Evolutionary conservation across 768 basidiomycete genomes (phyloP).

Genomic region (Leccinum subgranulosum): DNA sequence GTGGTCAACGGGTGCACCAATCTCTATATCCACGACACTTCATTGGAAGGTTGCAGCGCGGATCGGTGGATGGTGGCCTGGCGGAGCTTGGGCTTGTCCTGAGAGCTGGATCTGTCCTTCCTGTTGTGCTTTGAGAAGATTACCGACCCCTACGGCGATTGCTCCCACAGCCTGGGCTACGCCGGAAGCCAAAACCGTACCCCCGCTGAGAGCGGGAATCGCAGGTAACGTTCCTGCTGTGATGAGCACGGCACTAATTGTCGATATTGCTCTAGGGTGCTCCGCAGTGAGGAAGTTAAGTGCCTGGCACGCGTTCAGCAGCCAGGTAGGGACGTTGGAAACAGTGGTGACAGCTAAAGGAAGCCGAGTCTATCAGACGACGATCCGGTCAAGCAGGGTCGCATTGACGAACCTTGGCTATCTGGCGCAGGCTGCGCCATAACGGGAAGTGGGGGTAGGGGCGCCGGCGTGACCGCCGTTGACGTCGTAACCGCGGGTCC

Average conservation of each 20-base stretch:
- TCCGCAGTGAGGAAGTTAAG: conserved; percentile 72
- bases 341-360: conserved; percentile 39
- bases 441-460: conserved; percentile 19
- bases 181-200: conserved; percentile 67
- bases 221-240: conserved; percentile 74
- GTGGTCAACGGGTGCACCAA: conserved; percentile 1
- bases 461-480: conserved; percentile 3
- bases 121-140: conserved; percentile 48
- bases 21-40: not conserved
- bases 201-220: conserved; percentile 68
- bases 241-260: conserved; percentile 74
- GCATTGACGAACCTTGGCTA: conserved; percentile 16
- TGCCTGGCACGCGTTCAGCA: conserved; percentile 72
- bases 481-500: conserved; percentile 22
- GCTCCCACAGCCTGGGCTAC: conserved; percentile 79
- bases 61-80: conserved; percentile 23
- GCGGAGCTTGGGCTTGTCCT: conserved; percentile 16
- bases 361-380: not conserved
- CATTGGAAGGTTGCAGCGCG: conserved; percentile 32
- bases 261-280: conserved; percentile 73
- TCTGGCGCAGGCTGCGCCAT: conserved; percentile 9
- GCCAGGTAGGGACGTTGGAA: conserved; percentile 68
- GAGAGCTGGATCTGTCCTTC: conserved; percentile 35
- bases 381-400: not conserved
- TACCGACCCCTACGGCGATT: conserved; percentile 72